Evolutionary conservation across 1,284 basidiomycete species (phyloP).

Genomic region (Cutaneotrichosporon sp.): DNA sequence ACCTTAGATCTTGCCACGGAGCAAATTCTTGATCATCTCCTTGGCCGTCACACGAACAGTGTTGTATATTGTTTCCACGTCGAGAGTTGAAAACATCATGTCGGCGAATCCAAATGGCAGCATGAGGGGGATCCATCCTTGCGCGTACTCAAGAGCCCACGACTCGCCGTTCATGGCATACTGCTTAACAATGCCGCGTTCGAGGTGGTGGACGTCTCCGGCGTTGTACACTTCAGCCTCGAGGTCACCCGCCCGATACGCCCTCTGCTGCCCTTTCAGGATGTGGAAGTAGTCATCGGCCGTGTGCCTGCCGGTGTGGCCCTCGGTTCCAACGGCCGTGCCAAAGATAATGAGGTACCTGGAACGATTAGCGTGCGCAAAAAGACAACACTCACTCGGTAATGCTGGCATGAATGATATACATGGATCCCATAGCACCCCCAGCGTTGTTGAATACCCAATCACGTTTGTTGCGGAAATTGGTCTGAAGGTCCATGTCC

Average conservation of each 20-base stretch:
- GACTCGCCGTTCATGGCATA: conserved; percentile 96
- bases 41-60: conserved; percentile 73
- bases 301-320: conserved; percentile 87
- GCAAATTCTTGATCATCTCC: conserved; percentile 74
- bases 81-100: conserved; percentile 78
- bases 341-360: conserved; percentile 75
- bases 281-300: conserved; percentile 95
- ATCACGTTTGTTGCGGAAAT: conserved; percentile 57
- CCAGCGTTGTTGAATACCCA: conserved; percentile 99
- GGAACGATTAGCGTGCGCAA: not conserved
- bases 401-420: conserved; percentile 87
- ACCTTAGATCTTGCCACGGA: conserved; percentile 75
- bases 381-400: conserved; percentile 68
- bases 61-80: conserved; percentile 73
- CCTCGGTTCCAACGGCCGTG: conserved; percentile 91
- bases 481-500: conserved; percentile 58
- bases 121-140: conserved; percentile 89
- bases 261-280: conserved; percentile 86
- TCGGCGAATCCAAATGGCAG: conserved; percentile 90
- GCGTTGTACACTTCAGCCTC: conserved; percentile 55
- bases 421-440: conserved; percentile 96
- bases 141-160: conserved; percentile 90
- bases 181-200: conserved; percentile 80
- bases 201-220: conserved; percentile 78
- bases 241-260: conserved; percentile 64